A percentile compares a stretch with the other conserved stretches of the same genome.
phyloP scores from a whole-genome alignment of 2,329 filamentous ascomycete species.

The Claviceps lovelessii region DNA sequence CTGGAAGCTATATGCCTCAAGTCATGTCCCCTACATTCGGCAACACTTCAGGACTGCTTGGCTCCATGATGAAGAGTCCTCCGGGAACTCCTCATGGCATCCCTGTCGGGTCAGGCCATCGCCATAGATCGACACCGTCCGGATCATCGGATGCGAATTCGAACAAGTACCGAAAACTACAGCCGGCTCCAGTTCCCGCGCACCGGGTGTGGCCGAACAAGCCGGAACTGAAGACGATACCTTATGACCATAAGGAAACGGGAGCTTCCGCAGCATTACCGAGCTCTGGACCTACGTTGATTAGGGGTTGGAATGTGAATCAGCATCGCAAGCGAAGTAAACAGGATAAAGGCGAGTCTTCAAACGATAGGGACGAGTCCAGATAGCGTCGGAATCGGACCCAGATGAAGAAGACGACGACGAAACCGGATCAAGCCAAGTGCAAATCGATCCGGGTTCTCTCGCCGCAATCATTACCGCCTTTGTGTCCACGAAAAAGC shows the following conservation, averaged over 20 bases:
- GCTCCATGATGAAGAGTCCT: slow-evolving; percentile 21
- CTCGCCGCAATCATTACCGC: slow-evolving; percentile 3
- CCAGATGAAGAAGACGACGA: slow-evolving; percentile 10
- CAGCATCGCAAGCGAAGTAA: slow-evolving; percentile 24
- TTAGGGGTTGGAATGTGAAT: slow-evolving; percentile 41
- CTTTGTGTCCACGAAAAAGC: slow-evolving; percentile 2
- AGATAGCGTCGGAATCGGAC: slow-evolving; percentile 21
- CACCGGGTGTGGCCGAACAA: slow-evolving; percentile 33
- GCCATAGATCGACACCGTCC: slow-evolving; percentile 24
- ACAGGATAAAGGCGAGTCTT: slow-evolving; percentile 18
- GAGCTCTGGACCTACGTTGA: slow-evolving; percentile 39
- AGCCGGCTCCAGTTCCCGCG: slow-evolving; percentile 40
- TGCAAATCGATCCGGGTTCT: slow-evolving; percentile 1
- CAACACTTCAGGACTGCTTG: slow-evolving; percentile 15
- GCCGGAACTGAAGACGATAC: slow-evolving; percentile 43
- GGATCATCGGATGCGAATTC: slow-evolving; percentile 23
- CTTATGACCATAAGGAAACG: slow-evolving; percentile 47
- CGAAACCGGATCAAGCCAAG: not conserved
- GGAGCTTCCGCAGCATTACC: slow-evolving; percentile 40
- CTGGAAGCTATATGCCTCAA: slow-evolving; percentile 17
- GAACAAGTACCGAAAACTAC: slow-evolving; percentile 42
- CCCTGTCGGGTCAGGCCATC: slow-evolving; percentile 16
- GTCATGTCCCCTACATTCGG: slow-evolving; percentile 25
- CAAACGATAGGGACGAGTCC: slow-evolving; percentile 23
- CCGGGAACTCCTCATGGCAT: slow-evolving; percentile 19